Base-by-base conservation (phyloP, 176 grass and related monocot species). In the Oryza glumipatula region DNA sequence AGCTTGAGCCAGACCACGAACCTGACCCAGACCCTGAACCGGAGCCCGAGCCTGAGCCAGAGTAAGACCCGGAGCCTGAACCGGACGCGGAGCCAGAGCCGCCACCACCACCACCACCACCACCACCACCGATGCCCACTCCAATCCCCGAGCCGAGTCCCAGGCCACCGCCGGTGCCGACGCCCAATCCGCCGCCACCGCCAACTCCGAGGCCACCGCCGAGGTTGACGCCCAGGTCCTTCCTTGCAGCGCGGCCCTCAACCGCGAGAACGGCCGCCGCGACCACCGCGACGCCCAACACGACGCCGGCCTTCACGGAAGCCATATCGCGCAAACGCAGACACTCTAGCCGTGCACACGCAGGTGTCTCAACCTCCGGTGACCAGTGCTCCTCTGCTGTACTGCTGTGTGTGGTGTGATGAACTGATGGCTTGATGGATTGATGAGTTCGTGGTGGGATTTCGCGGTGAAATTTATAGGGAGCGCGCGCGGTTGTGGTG, bases 231-330 rank as follows among this genome's bases (percentile, higher is more conserved):
- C 86, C 89, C 12, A 97, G 82, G 74, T 93, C 87, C 76, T 91
- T 96, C 43, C 91, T 74, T 2, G 84, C 77, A 11, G 74, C 23
- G 60, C 91, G 91, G 38, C 91, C 83, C 48, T 91, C 94, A 0
- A 63, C 75, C 61, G 76, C 70, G 33, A 88, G 46, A 16, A 75
- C 74, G 19, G 63, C 79, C 13, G 82, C 77, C 23, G 82, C 78
- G 12, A 84, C 60, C 21, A 79, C 56, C 63, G 84, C 49, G 3
- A 61, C 28, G 39, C 56, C 78, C n/a, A 96, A 46, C 35, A 49
- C 47, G 17, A 78, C 32, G 39, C 61, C 9, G 48, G 35, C 69
- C 41, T 86, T 97, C 72, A 77, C 47, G 66, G 5, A 60, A 76
- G 74, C 84, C 91, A 93, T 93, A 6, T 7, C 16, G 45, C 11